A percentile compares a stretch with the other conserved stretches of the same genome.
These are phyloP conservation scores for Metrosideros polymorpha DNA, from an alignment of 441 rosid genomes.

Conservation along the genomic window DNA sequence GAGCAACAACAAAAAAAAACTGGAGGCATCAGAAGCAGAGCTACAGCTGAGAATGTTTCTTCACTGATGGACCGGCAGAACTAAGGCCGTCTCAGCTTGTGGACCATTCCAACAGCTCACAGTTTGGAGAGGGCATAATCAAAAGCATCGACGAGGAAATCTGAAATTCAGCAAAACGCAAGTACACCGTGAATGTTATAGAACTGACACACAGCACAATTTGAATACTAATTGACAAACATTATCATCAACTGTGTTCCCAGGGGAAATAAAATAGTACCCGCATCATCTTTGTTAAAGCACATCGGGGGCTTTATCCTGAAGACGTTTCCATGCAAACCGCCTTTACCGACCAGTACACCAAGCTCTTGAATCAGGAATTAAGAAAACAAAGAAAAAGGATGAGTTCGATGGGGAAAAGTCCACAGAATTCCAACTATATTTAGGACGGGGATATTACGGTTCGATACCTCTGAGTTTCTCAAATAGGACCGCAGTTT, in stretches of 20 bases:
- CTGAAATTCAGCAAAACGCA: constrained; percentile 24
- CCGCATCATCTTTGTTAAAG: constrained; percentile 86
- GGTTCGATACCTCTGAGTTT: constrained; percentile 55
- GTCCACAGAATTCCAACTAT: background rate
- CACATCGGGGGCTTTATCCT: constrained; percentile 95
- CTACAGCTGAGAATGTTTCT: background rate
- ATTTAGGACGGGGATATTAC: background rate
- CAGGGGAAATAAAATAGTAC: constrained; percentile 16
- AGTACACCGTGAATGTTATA: background rate
- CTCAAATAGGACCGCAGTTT: constrained; percentile 67
- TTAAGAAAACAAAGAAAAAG: background rate
- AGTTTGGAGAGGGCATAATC: constrained; percentile 65
- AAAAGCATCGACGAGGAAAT: constrained; percentile 83
- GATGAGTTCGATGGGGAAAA: background rate
- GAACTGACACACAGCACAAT: background rate
- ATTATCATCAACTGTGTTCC: background rate
- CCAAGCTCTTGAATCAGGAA: constrained; percentile 48
- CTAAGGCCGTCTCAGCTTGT: background rate
- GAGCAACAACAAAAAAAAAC: background rate
- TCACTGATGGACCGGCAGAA: background rate
- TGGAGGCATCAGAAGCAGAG: background rate
- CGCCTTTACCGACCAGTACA: constrained; percentile 85
- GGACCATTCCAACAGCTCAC: constrained; percentile 20
- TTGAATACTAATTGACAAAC: background rate
- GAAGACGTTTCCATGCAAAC: constrained; percentile 78